Evolutionary conservation across 2,329 filamentous ascomycete genomes (phyloP).

Genomic region (Chaetomium sp.): DNA sequence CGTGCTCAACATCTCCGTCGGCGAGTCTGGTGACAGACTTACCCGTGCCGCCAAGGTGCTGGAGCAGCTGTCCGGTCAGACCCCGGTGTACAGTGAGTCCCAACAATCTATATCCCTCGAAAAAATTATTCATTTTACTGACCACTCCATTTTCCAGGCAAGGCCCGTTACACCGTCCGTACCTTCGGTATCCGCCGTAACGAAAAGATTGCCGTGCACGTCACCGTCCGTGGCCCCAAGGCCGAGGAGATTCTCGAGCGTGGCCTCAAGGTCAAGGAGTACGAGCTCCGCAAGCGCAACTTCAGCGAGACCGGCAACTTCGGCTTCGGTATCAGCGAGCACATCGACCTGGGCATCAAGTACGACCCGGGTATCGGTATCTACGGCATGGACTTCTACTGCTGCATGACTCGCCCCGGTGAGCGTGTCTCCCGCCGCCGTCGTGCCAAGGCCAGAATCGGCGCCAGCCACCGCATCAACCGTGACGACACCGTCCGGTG

Average conservation of each 20-base stretch:
- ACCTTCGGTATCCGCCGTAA: conserved; percentile 99
- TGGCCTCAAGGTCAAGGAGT: conserved; percentile 99
- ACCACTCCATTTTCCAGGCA: conserved; percentile 52
- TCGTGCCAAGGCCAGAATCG: conserved; percentile 80
- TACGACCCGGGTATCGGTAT: conserved; percentile 98
- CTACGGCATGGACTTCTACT: conserved; percentile 99
- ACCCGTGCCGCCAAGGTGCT: conserved; percentile 99
- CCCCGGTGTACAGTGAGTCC: conserved; percentile 91
- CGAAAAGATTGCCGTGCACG: conserved; percentile 99
- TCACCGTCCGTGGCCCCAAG: conserved; percentile 95
- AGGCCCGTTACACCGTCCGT: conserved; percentile 99
- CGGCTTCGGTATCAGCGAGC: conserved; percentile 99
- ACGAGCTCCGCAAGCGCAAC: conserved; percentile 98
- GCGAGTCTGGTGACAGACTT: conserved; percentile 99
- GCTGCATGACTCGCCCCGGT: conserved; percentile 99
- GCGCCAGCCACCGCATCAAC: conserved; percentile 86
- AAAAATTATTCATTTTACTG: not conserved
- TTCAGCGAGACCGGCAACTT: conserved; percentile 99
- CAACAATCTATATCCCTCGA: not conserved
- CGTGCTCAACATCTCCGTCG: conserved; percentile 98
- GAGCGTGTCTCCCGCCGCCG: conserved; percentile 95
- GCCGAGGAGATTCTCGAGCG: conserved; percentile 99
- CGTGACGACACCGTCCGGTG: conserved; percentile 94
- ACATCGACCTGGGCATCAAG: conserved; percentile 99
- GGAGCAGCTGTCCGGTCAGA: conserved; percentile 99